phyloP scores from a whole-genome alignment of 2,329 filamentous ascomycete species.

The Stromatinia cepivora region DNA sequence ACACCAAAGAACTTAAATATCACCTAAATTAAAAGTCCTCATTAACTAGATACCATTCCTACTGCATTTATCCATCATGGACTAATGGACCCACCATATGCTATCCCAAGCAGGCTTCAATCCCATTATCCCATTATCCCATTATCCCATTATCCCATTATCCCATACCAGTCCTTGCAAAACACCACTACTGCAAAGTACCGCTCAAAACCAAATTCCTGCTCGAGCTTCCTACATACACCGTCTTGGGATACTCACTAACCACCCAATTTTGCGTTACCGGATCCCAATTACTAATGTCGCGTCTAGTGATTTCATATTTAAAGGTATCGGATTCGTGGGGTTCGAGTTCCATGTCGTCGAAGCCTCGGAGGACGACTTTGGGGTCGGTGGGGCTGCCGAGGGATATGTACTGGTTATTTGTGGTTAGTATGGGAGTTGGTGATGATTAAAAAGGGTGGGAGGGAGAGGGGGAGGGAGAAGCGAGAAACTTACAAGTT shows the following conservation, averaged over 20 bases:
- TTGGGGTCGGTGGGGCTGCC: conserved; percentile 72
- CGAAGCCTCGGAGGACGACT: conserved; percentile 74
- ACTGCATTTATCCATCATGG: no score
- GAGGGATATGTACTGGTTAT: conserved; percentile 66
- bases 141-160: no score
- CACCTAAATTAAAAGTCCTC: neutral
- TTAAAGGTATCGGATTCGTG: conserved; percentile 66
- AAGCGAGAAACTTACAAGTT: conserved; percentile 44
- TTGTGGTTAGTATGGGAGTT: neutral
- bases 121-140: no score
- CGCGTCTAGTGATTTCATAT: conserved; percentile 72
- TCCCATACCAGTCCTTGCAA: no score
- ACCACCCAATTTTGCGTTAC: conserved; percentile 76
- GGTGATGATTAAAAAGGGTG: conserved; percentile 40
- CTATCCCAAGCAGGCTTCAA: no score
- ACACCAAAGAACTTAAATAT: accelerated
- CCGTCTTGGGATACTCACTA: conserved; percentile 37
- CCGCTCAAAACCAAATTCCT: conserved; percentile 34
- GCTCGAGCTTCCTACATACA: conserved; percentile 38
- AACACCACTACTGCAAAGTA: conserved; percentile 45
- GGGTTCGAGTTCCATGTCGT: conserved; percentile 69
- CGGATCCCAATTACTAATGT: conserved; percentile 85
- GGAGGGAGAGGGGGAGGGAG: conserved; percentile 1
- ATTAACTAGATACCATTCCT: no score
- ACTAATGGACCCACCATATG: neutral